A percentile compares a stretch with the other conserved stretches of the same genome.
phyloP scores from a whole-genome alignment of 2,329 filamentous ascomycete genomes.

The Fusarium tupiense region DNA sequence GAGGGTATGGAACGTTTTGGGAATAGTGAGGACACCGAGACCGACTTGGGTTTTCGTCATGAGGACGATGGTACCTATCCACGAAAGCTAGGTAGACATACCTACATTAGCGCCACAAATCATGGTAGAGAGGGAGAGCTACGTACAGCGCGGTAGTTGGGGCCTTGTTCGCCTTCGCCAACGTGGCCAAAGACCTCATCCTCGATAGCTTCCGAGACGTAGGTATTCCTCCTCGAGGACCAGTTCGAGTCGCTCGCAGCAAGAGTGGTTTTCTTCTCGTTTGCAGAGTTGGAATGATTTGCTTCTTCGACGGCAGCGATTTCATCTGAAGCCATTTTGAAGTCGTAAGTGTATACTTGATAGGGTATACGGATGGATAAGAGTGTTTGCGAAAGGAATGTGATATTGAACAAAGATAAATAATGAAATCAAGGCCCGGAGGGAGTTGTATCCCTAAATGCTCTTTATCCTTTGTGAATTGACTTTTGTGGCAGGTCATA shows the following conservation, averaged over 20 bases:
- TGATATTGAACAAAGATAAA: neutral
- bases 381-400: neutral
- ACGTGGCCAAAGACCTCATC: conserved; percentile 41
- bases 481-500: neutral
- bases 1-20: conserved; percentile 55
- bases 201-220: conserved; percentile 10
- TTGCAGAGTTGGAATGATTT: neutral
- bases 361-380: neutral
- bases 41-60: conserved; percentile 60
- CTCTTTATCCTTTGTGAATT: neutral
- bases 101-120: neutral
- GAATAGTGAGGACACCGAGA: conserved; percentile 60
- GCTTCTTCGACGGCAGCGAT: neutral
- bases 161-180: conserved; percentile 33
- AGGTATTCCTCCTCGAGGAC: neutral
- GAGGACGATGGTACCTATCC: conserved; percentile 53
- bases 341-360: neutral
- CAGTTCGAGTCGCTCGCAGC: conserved; percentile 5
- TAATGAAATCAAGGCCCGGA: neutral
- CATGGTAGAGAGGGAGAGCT: neutral
- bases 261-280: neutral
- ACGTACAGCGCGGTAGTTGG: conserved; percentile 45
- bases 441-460: neutral
- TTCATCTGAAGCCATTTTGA: neutral
- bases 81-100: conserved; percentile 47